Conservation (phyloP, 1,284 basidiomycete genomes). For the Cystobasidium slooffiae region DNA sequence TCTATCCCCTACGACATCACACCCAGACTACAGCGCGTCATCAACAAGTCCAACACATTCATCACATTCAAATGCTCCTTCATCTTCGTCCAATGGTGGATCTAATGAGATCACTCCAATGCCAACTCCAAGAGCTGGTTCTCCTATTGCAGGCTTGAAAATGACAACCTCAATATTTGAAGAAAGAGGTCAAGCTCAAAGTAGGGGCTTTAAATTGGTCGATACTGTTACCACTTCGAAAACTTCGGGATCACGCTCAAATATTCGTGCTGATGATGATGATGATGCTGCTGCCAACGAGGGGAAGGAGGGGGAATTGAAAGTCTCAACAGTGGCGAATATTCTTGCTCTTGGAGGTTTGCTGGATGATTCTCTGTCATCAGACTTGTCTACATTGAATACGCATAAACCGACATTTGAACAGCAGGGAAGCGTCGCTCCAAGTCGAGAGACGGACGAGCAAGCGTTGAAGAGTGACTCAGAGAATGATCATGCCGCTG, state of each 20-base stretch:
- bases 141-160: conserved; percentile 21
- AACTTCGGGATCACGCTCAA: not conserved
- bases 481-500: not conserved
- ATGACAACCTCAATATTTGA: conserved; percentile 6
- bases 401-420: no score
- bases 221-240: not conserved
- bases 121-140: conserved; percentile 24
- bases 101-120: conserved; percentile 31
- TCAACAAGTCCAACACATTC: not conserved
- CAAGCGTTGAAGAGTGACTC: not conserved
- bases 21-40: not conserved
- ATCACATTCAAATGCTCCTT: not conserved
- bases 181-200: no score
- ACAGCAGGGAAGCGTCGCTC: no score
- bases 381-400: no score
- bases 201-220: not conserved
- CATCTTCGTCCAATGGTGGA: not conserved
- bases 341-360: conserved; percentile 13
- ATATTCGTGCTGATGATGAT: no score
- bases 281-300: not conserved
- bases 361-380: conserved; percentile 5
- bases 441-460: not conserved
- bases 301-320: not conserved
- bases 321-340: conserved; percentile 3
- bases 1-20: not conserved